These are phyloP conservation scores for Sporothrix phasma DNA, from an alignment of 2,329 filamentous ascomycete genomes.

Conservation along the genomic window DNA sequence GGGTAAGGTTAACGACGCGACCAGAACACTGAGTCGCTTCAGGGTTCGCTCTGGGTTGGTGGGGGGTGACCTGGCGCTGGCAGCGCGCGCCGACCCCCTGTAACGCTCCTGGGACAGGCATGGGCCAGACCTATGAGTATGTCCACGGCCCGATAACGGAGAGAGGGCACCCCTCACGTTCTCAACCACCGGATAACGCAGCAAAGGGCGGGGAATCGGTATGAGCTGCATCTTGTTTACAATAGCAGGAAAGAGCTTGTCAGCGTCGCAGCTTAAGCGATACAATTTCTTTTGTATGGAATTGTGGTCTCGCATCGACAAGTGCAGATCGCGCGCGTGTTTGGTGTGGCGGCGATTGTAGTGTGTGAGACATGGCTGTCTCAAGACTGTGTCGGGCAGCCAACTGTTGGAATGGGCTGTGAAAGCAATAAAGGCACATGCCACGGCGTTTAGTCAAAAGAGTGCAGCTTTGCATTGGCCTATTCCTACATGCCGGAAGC, in stretches of 20 bases:
- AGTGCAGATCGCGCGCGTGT: neutral
- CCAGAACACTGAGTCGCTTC: neutral
- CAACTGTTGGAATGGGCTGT: neutral
- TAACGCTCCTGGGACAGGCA: neutral
- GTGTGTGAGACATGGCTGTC: neutral
- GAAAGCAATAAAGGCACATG: neutral
- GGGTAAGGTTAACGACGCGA: neutral
- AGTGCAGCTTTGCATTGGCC: neutral
- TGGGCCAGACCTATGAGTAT: neutral
- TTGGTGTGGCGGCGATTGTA: neutral
- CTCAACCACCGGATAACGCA: constrained; percentile 9
- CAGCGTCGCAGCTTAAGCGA: too few species aligned
- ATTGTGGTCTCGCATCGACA: neutral
- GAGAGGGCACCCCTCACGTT: neutral
- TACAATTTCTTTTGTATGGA: too few species aligned
- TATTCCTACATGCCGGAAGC: neutral
- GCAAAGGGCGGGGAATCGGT: neutral
- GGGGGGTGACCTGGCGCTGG: neutral
- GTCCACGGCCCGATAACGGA: neutral
- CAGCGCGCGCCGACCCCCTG: neutral
- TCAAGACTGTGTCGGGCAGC: neutral
- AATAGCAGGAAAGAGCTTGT: neutral
- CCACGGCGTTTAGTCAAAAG: neutral
- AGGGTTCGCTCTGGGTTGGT: neutral
- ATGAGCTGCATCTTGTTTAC: neutral